Base-by-base conservation (phyloP, 176 grass and related monocot genomes). In the Elaeis guineensis region DNA sequence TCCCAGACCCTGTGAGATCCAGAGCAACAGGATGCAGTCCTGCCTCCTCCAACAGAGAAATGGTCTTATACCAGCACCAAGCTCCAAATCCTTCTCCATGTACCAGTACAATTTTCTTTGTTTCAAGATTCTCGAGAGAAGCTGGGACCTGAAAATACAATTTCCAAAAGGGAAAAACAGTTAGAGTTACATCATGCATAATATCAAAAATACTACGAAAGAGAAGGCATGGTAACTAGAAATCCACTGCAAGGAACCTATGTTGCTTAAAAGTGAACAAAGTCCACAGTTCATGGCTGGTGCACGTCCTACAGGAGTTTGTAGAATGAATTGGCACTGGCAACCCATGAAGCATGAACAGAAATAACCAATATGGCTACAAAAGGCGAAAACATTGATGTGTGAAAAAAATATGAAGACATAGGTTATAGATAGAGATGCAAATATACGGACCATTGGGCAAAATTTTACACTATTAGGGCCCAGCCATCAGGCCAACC, bases 31-130 rank as follows among this genome's bases (percentile, higher is more conserved):
- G 93, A 17, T 81, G 62, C 17, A 98, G 77, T 59, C 93, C 93
- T 55, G 67, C 79, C 83, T 98, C 93, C 77, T 98, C 93, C 79
- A 98, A 57, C 63, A 92, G 77, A 29, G 93, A 86, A 25, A 89
- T 79, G 57, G 84, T 92, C 74, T 98, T 98, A 69, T 98, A 98
- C 93, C 93, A 98, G 80, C 87, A 98, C 93, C 93, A 98, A 44
- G 93, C 93, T 54, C 93, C 93, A 75, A 98, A 92, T n/a, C 93
- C 93, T 80, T 98, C 93, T 71, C 93, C 93, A 58, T 98, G 93
- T 49, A 98, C 79, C 57, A 98, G 93, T 52, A 98, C 61, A 6
- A 98, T 78, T 79, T 92, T 98, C 81, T 89, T 98, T 9, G 87
- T 89, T 75, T 98, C 84, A 14, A 98, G 76, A 69, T 98, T 92